phyloP scores from a whole-genome alignment of 2,329 filamentous ascomycete genomes.

The Diaporthe velutina region DNA sequence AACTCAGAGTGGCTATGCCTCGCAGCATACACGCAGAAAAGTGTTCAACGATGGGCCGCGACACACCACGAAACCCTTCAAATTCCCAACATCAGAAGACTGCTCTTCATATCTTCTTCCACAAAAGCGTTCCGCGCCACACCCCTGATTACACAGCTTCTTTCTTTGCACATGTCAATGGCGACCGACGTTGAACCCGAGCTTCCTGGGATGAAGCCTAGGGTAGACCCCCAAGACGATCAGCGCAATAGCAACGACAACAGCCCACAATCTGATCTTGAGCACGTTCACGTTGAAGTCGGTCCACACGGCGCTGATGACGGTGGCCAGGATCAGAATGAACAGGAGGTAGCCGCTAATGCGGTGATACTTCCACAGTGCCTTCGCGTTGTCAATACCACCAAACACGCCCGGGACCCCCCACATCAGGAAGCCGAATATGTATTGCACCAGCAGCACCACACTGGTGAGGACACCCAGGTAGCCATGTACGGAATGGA shows the following conservation, averaged over 20 bases:
- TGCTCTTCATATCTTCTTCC: not conserved
- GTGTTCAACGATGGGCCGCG: not conserved
- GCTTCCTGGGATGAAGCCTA: constrained; percentile 84
- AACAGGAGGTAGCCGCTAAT: constrained; percentile 81
- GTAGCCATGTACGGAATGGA: constrained; percentile 84
- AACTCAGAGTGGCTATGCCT: not conserved
- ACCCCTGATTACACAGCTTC: no score
- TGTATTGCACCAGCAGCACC: constrained; percentile 77
- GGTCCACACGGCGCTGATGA: constrained; percentile 82
- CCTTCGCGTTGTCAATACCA: constrained; percentile 82
- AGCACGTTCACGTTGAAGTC: constrained; percentile 77
- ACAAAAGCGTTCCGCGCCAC: not conserved
- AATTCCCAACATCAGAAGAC: not conserved
- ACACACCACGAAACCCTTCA: not conserved
- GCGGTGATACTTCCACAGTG: constrained; percentile 91
- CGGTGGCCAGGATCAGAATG: constrained; percentile 78
- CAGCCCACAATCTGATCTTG: constrained; percentile 81
- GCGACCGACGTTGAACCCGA: constrained; percentile 62
- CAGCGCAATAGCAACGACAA: constrained; percentile 75
- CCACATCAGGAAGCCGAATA: constrained; percentile 87
- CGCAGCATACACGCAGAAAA: not conserved
- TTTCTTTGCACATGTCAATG: not conserved
- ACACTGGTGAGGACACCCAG: constrained; percentile 84
- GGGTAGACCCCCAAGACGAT: constrained; percentile 80
- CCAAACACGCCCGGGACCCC: constrained; percentile 81